Conservation (phyloP, 345 rosid species). For the Streptanthus diversifolius region DNA sequence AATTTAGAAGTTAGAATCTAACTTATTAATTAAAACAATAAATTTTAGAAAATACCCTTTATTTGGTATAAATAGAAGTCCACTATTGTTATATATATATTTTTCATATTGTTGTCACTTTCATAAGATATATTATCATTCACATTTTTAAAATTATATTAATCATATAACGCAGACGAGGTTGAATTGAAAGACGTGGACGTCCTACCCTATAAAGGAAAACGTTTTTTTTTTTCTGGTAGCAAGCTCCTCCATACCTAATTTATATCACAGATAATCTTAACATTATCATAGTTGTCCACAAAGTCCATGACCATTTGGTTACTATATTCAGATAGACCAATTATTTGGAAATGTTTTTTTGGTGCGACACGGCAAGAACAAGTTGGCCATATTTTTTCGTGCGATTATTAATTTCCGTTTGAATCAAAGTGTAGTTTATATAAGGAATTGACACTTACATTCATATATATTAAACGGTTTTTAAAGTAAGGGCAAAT, state of each 20-base stretch:
- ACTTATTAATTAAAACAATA: no score
- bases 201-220: background rate
- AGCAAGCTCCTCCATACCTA: background rate
- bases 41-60: background rate
- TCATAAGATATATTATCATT: background rate
- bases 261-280: background rate
- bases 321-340: background rate
- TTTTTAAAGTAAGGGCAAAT: background rate
- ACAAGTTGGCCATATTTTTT: conserved; percentile 18
- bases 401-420: background rate
- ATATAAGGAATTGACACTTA: background rate
- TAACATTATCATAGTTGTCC: background rate
- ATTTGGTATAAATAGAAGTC: background rate
- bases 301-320: background rate
- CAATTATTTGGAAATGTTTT: background rate
- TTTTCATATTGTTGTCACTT: background rate
- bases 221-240: background rate
- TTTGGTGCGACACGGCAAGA: conserved; percentile 15
- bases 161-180: background rate
- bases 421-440: background rate
- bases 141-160: background rate
- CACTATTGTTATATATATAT: background rate
- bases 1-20: no score
- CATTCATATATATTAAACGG: no score
- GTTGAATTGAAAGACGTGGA: conserved; percentile 11